Conservation (phyloP, 306 rosid genomes). For the Trifolium repens region DNA sequence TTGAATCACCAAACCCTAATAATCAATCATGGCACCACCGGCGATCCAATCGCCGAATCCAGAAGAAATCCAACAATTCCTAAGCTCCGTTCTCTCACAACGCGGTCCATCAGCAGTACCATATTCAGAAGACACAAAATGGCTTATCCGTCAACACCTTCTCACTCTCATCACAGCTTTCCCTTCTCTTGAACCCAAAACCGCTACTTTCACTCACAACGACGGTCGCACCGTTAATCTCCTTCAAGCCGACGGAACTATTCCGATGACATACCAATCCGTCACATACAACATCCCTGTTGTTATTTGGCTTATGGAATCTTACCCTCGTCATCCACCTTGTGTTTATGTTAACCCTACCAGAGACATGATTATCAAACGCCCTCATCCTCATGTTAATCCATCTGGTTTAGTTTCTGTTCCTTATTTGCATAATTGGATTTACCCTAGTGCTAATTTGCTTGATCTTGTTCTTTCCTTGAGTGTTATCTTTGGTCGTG, state of each 20-base stretch:
- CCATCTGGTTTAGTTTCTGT: conserved; percentile 84
- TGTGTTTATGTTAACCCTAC: conserved; percentile 90
- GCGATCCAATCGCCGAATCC: conserved; percentile 55
- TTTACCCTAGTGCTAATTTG: conserved; percentile 78
- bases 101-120: conserved; percentile 96
- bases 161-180: conserved; percentile 57
- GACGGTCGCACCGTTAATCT: conserved; percentile 93
- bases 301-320: conserved; percentile 87
- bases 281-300: conserved; percentile 91
- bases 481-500: conserved; percentile 62
- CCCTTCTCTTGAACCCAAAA: conserved; percentile 82
- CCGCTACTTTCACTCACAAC: conserved; percentile 92
- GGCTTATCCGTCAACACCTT: conserved; percentile 93
- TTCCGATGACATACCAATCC: conserved; percentile 76
- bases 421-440: conserved; percentile 76
- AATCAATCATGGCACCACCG: conserved; percentile 54
- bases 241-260: conserved; percentile 88
- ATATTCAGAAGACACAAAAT: conserved; percentile 78
- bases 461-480: conserved; percentile 62
- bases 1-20: conserved; percentile 25
- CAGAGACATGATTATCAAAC: conserved; percentile 93
- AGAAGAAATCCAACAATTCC: conserved; percentile 62
- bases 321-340: conserved; percentile 93
- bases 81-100: conserved; percentile 93
- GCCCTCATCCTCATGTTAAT: conserved; percentile 72